These are phyloP conservation scores for Croton laevigatus DNA, from an alignment of 441 rosid species.

Conservation along the genomic window DNA sequence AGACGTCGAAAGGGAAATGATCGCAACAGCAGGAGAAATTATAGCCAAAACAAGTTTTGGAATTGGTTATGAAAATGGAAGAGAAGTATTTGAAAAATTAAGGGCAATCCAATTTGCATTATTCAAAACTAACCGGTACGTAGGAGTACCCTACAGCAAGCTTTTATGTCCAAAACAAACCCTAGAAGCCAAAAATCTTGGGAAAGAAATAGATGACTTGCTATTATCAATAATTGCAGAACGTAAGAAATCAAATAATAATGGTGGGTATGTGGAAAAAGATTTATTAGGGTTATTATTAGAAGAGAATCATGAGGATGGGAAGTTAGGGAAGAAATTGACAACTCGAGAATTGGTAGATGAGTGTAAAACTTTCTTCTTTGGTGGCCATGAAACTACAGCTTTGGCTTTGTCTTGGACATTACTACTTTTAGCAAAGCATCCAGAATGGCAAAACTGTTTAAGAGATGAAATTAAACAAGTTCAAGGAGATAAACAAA, in stretches of 20 bases:
- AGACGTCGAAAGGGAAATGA: slow-evolving; percentile 70
- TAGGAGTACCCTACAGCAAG: slow-evolving; percentile 79
- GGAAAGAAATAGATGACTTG: slow-evolving; percentile 64
- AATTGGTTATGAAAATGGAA: slow-evolving; percentile 52
- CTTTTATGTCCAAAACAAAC: slow-evolving; percentile 49
- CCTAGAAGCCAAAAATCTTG: slow-evolving; percentile 55
- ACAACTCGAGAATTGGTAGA: slow-evolving; percentile 72
- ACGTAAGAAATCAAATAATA: slow-evolving; percentile 33
- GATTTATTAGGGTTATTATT: slow-evolving; percentile 71
- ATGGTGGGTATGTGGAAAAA: slow-evolving; percentile 19
- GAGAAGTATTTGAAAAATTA: slow-evolving; percentile 55
- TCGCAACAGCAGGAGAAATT: slow-evolving; percentile 73
- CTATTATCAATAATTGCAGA: slow-evolving; percentile 54
- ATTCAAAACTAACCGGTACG: slow-evolving; percentile 70
- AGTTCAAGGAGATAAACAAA: slow-evolving; percentile 53
- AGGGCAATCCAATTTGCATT: slow-evolving; percentile 68
- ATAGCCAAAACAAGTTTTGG: slow-evolving; percentile 90
- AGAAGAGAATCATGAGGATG: slow-evolving; percentile 35
- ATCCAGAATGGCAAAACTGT: slow-evolving; percentile 77
- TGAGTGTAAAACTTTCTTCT: slow-evolving; percentile 96
- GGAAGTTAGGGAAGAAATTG: slow-evolving; percentile 39
- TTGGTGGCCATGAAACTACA: slow-evolving; percentile 93
- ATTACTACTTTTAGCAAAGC: slow-evolving; percentile 62
- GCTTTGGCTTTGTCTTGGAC: slow-evolving; percentile 91
- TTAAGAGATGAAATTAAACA: slow-evolving; percentile 72